A percentile compares a stretch with the other conserved stretches of the same genome.
Conservation (phyloP, 768 basidiomycete genomes). For the Stropharia rugosoannulata region DNA sequence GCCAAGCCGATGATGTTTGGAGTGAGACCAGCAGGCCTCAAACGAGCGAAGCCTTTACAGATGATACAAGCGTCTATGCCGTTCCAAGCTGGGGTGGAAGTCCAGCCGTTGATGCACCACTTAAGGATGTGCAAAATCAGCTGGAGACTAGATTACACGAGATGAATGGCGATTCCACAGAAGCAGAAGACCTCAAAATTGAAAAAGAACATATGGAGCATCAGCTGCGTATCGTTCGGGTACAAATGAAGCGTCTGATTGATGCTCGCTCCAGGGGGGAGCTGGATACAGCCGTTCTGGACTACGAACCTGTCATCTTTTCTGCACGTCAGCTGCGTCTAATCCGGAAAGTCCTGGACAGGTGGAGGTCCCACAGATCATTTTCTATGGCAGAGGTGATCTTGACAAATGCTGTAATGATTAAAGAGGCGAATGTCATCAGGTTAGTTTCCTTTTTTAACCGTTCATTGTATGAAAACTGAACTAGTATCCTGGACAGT, state of each 20-base stretch:
- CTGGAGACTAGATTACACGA: conserved; percentile 74
- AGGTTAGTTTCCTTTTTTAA: conserved; percentile 46
- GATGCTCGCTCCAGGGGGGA: conserved; percentile 80
- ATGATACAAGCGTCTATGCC: conserved; percentile 84
- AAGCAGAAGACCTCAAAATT: conserved; percentile 83
- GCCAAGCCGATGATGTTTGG: conserved; percentile 86
- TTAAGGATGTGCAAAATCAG: conserved; percentile 73
- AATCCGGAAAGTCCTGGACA: conserved; percentile 78
- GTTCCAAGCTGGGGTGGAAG: conserved; percentile 51
- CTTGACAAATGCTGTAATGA: conserved; percentile 76
- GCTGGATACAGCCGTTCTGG: conserved; percentile 55
- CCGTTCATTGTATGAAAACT: conserved; percentile 1
- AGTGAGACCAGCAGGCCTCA: conserved; percentile 84
- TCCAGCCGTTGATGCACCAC: conserved; percentile 63
- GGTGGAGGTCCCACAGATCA: conserved; percentile 81
- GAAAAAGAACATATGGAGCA: conserved; percentile 95
- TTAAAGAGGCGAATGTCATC: conserved; percentile 95
- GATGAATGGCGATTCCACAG: conserved; percentile 47
- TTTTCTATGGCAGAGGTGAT: conserved; percentile 94
- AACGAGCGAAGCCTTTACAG: conserved; percentile 76
- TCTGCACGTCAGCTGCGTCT: conserved; percentile 78
- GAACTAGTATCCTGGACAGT: conserved; percentile 36
- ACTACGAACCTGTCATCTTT: conserved; percentile 82
- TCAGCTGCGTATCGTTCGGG: conserved; percentile 76
- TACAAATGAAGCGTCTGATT: conserved; percentile 79